Percentiles rank a stretch among this genome's conserved stretches.
phyloP scores from a whole-genome alignment of 2,329 filamentous ascomycete genomes.

The Neurospora sp. region DNA sequence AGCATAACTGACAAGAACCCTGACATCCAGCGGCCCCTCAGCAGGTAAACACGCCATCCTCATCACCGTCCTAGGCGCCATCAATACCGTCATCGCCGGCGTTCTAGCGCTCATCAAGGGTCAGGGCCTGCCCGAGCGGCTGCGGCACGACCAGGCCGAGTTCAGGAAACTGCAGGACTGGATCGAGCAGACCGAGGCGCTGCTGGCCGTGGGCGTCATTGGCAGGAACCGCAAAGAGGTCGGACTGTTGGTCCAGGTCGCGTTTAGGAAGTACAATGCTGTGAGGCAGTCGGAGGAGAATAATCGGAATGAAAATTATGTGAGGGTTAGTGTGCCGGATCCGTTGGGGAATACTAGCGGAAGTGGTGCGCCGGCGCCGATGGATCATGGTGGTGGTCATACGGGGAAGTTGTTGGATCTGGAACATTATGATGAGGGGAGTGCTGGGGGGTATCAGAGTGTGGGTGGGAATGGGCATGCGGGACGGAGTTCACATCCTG shows the following conservation, averaged over 20 bases:
- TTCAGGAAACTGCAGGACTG: conserved; percentile 40
- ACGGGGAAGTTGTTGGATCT: neutral
- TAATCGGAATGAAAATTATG: conserved; percentile 23
- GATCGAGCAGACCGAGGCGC: conserved; percentile 43
- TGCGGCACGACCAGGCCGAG: conserved; percentile 36
- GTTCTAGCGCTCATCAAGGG: conserved; percentile 46
- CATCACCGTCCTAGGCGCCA: conserved; percentile 50
- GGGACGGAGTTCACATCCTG: neutral
- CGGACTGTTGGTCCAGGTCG: conserved; percentile 31
- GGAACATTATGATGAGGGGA: neutral
- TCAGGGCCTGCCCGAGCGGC: conserved; percentile 37
- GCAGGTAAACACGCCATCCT: conserved; percentile 37
- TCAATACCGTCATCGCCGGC: conserved; percentile 55
- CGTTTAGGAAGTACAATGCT: conserved; percentile 33
- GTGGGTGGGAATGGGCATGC: neutral
- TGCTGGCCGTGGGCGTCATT: conserved; percentile 31
- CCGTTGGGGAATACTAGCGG: neutral
- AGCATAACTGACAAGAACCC: neutral
- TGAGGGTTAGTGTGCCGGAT: conserved; percentile 1
- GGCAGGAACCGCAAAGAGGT: conserved; percentile 33
- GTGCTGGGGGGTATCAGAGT: neutral
- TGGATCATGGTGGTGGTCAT: neutral
- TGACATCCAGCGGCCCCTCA: conserved; percentile 23
- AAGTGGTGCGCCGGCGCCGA: neutral
- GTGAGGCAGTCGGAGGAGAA: conserved; percentile 32